Evolutionary conservation across 1,284 basidiomycete genomes (phyloP), one percentile per base, ranked within the genome.

Genomic region (Fomitopsis betulina): DNA sequence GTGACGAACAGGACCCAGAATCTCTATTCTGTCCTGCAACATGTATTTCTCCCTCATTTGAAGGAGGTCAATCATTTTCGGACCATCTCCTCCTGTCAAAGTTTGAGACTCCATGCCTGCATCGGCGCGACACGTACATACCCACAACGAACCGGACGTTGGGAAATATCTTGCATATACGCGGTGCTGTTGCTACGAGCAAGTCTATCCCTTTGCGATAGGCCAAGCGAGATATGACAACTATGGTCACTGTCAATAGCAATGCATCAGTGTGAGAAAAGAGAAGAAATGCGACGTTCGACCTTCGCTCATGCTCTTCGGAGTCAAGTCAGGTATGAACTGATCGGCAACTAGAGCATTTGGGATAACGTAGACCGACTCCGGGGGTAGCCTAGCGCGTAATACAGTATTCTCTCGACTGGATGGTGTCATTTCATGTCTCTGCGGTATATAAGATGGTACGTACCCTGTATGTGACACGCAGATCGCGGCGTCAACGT

Each of bases 121-220:
- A 9, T 32, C 4, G 37, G 15, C 54, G 50, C 54, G 42, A 10
- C 8, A 23, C 17, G 30, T 7, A 68, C 84, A 50, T 57, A 90
- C 93, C 96, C 38, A 99, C 83, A 21, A 99, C 73, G 68, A 99
- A 98, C 35, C 85, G 84, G 27, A 98, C 89, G 57, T 94, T 83
- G 0, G 93, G 88, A 70, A 94, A 95, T 0, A 82, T 75, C 0
- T 81, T 81, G 68, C 97, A 99, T 57, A 99, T 91, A 27, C 87
- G 83, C 0, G 96, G 97, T 0, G 95, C 93, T 0, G 93, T 91
- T 0, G 93, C 93, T 0, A 98, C 91, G 17, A 99, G 84, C 3
- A 99, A 82, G 69, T 99, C 97, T 59, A 99, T 91, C 1, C 97
- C 97, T 76, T 99, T 99, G 47, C 97, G 85, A 69, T 99, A 98